Evolutionary conservation across 208 protist genomes (phyloP), one percentile per base, ranked within the genome.

Genomic region (Porcisia hertigi): DNA sequence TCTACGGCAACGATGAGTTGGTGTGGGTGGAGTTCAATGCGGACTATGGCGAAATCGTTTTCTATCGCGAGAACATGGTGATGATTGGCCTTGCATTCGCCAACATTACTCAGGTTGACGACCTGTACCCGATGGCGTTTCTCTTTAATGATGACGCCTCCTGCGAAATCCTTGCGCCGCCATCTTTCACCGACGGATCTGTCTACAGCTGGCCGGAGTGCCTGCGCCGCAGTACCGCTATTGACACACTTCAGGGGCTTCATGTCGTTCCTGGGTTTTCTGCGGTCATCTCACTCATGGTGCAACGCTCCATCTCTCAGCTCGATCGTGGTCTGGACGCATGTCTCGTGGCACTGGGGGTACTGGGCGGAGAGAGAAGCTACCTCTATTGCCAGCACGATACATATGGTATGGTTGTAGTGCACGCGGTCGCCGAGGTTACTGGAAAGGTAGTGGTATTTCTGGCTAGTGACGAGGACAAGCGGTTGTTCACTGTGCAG

Each of bases 11-110:
- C 69, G 87, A 95, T 73, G 92, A 97, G 76, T 70, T 88, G 34
- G 88, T 97, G 12, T 97, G 94, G 92, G 84, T 97, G 3, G 90
- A 97, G 81, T 86, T 93, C n/a, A 96, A 98, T 76, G 89, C 92
- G 0, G 94, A 96, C 69, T 67, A 84, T 30, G 92, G 94, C 45
- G 90, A 96, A 58, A 95, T 96, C 59, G 89, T 86, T 58, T 96
- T 93, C 60, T 98, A 95, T 78, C 84, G 94, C n/a, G 92, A 96
- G 34, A 87, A 92, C 47, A 95, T 95, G 88, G 65, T 87, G 11
- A 83, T 92, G 53, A 95, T 96, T 66, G 94, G 94, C 9, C 84
- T 96, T 34, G 94, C 90, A 7, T 98, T 98, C 80, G 88, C 86
- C 39, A 94, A 93, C 67, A 88, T 98, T 69, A 77, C 86, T 12